phyloP scores from a whole-genome alignment of 257 asterid species.

The Scutellaria galericulata region DNA sequence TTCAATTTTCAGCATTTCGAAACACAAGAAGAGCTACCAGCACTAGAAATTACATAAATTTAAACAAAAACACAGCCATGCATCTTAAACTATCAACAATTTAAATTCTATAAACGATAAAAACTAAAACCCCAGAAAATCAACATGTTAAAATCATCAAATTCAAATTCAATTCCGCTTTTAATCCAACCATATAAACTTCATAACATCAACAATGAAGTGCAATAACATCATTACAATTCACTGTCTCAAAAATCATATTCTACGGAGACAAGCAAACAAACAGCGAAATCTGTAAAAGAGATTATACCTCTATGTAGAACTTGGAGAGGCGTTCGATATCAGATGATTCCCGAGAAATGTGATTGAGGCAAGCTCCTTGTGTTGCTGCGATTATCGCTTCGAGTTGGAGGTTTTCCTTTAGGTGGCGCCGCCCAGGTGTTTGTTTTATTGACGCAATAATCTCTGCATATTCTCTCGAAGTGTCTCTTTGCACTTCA shows the following conservation, averaged over 20 bases:
- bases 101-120: neutral
- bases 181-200: neutral
- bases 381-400: slow-evolving; percentile 59
- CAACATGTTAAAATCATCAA: neutral
- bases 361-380: slow-evolving; percentile 80
- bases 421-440: neutral
- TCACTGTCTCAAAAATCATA: neutral
- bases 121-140: neutral
- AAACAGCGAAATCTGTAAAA: neutral
- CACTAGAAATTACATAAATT: neutral
- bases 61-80: neutral
- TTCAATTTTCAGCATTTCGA: neutral
- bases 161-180: neutral
- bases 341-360: slow-evolving; percentile 78
- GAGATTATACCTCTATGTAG: slow-evolving; percentile 69
- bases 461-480: no score
- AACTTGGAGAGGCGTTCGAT: slow-evolving; percentile 75
- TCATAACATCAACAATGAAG: neutral
- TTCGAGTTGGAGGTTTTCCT: slow-evolving; percentile 6
- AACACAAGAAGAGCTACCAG: neutral
- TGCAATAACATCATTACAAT: neutral
- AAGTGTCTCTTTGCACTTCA: no score
- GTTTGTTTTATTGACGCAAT: no score
- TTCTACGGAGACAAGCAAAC: neutral
- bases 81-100: neutral